Conservation (phyloP, 208 protist species). For the Endotrypanum monterogeii region DNA sequence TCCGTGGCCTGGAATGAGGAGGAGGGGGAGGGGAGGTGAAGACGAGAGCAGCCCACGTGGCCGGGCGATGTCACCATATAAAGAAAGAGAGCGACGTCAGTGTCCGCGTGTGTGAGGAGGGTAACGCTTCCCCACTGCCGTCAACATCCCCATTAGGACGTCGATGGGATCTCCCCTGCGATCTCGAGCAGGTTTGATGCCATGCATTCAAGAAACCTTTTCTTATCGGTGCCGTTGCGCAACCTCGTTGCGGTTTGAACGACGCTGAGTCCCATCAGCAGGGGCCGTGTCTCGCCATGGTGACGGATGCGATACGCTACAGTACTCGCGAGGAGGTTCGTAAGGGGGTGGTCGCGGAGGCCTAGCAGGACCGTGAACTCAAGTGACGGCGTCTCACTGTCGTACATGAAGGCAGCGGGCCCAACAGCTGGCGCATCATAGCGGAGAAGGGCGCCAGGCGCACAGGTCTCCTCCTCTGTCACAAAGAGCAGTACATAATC, state of each 20-base stretch:
- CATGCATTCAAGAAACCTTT: conserved; percentile 43
- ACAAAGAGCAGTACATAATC: conserved; percentile 72
- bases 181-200: conserved; percentile 41
- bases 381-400: conserved; percentile 38
- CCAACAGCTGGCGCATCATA: conserved; percentile 33
- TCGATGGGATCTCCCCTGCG: conserved; percentile 4
- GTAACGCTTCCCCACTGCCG: neutral
- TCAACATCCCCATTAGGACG: neutral
- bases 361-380: conserved; percentile 70
- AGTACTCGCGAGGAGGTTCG: conserved; percentile 62
- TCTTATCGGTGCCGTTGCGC: conserved; percentile 26
- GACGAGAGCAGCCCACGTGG: neutral
- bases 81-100: neutral
- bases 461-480: conserved; percentile 68
- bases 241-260: conserved; percentile 51
- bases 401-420: conserved; percentile 33
- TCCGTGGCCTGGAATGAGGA: conserved; percentile 5
- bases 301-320: conserved; percentile 51
- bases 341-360: conserved; percentile 80
- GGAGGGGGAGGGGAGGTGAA: neutral
- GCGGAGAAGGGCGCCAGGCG: conserved; percentile 70
- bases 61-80: neutral
- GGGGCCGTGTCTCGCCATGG: conserved; percentile 45
- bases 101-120: neutral
- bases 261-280: conserved; percentile 75